Base-by-base conservation (phyloP, 2,329 filamentous ascomycete species). In the Xylogone sp. region DNA sequence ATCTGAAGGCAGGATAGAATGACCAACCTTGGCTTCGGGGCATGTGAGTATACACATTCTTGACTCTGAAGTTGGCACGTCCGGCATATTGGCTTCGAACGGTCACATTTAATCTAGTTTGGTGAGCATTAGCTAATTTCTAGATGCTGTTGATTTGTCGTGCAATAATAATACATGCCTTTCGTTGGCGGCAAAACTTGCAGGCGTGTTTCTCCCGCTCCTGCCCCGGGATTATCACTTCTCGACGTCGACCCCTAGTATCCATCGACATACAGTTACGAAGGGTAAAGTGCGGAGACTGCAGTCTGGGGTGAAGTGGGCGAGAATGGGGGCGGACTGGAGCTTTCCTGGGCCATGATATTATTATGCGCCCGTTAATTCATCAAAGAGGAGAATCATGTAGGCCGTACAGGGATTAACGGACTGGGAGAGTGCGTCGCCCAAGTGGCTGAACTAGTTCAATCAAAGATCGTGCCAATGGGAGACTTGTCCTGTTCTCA, bases 31-130 rank as follows among this genome's bases (percentile, higher is more conserved):
- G 19, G 21, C 18, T 21, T 19, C 6, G 61, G 59, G 46, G 67
- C 60, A 13, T 68, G 67, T 43, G 71, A 67, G 51, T 74, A 74
- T 29, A 65, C 61, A 51, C 75, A 78, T 16, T 70, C 70, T 46
- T 72, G 68, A 6, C 68, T 71, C 53, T 77, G 75, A 2, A 67
- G 69, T 53, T 68, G 64, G 59, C 74, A 77, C 56, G 74, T 76
- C 31, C 69, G 67, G 53, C 75, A 78, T 24, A 60, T 61, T 2
- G 74, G 75, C 44, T 67, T 63, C 44, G 71, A 71, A 16, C 69
- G 69, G 52, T 73, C 75, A 59, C 76, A 78, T 57, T 75, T 77
- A 62, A 78, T 71, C 75, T 78, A 54, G 19, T 50, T 24, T 24
- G 12, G 39, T 21, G 13, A 10, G 16, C 34, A 13, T 19, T 8